Evolutionary conservation across 768 basidiomycete genomes (phyloP).

Genomic region (Pseudohyphozyma bogoriensis): DNA sequence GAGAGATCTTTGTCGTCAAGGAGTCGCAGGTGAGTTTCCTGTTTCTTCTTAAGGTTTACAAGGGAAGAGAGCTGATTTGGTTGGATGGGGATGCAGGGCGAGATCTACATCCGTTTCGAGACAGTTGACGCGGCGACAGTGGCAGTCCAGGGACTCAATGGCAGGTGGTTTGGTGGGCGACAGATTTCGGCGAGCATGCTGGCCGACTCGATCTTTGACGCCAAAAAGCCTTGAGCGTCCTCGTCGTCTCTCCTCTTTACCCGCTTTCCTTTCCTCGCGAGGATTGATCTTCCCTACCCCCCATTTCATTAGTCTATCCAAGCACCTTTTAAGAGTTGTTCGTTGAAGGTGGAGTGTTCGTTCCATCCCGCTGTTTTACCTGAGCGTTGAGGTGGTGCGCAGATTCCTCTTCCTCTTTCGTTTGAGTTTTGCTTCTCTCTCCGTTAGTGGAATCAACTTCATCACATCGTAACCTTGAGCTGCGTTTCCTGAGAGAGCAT

Average conservation of each 20-base stretch:
- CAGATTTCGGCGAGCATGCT: constrained; percentile 20
- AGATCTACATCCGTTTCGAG: constrained; percentile 91
- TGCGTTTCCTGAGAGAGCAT: too few relatives aligned
- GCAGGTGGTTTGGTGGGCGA: constrained; percentile 65
- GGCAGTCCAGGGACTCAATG: constrained; percentile 81
- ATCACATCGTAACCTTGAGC: too few relatives aligned
- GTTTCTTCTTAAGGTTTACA: constrained; percentile 1
- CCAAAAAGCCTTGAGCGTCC: too few relatives aligned
- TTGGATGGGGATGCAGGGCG: constrained; percentile 51
- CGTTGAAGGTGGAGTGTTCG: too few relatives aligned
- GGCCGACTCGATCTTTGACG: constrained; percentile 8
- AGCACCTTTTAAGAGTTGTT: background rate
- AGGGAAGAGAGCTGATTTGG: too few relatives aligned
- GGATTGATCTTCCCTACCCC: background rate
- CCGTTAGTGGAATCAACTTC: too few relatives aligned
- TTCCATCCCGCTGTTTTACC: too few relatives aligned
- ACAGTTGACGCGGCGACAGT: constrained; percentile 66
- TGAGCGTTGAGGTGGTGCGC: too few relatives aligned
- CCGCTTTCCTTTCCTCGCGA: background rate
- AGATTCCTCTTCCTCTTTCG: too few relatives aligned
- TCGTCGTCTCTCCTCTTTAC: background rate
- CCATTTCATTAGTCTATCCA: background rate
- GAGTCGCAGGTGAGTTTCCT: constrained; percentile 67
- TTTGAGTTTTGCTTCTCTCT: too few relatives aligned
- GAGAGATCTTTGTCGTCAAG: constrained; percentile 82